Evolutionary conservation across 306 rosid species (phyloP).

Genomic region (Cucumis melo): DNA sequence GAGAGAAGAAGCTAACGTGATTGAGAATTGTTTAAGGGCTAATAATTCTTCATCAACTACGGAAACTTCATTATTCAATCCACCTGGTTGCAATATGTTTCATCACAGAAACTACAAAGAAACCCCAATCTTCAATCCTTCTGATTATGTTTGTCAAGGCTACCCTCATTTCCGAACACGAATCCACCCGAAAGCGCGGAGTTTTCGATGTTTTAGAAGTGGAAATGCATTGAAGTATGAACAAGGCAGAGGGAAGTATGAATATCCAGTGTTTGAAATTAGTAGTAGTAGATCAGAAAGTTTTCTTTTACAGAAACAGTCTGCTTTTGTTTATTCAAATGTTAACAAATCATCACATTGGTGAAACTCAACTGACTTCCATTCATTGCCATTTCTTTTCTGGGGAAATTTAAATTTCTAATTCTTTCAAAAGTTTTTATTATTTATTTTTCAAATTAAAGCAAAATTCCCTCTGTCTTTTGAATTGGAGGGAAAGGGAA

Average conservation of each 20-base stretch:
- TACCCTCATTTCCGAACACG: constrained; percentile 53
- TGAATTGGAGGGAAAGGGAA: background rate
- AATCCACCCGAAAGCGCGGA: constrained; percentile 23
- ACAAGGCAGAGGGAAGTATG: constrained; percentile 18
- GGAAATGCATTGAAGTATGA: constrained; percentile 22
- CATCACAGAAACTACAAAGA: constrained; percentile 31
- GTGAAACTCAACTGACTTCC: background rate
- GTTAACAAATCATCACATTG: background rate
- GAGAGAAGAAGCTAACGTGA: constrained; percentile 69
- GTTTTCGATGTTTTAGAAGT: constrained; percentile 31
- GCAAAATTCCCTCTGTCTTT: background rate
- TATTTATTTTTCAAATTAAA: background rate
- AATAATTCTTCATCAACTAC: constrained; percentile 34
- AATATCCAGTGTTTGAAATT: constrained; percentile 52
- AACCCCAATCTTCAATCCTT: constrained; percentile 68
- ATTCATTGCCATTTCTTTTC: background rate
- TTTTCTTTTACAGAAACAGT: constrained; percentile 30
- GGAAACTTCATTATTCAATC: constrained; percentile 33
- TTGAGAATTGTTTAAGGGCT: constrained; percentile 49
- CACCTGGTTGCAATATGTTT: constrained; percentile 11
- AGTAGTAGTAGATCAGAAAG: constrained; percentile 24
- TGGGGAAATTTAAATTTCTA: background rate
- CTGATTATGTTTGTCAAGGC: constrained; percentile 39
- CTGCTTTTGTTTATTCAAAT: constrained; percentile 34
- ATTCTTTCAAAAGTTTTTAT: background rate